Conservation (phyloP, 2,329 filamentous ascomycete genomes). For the Aspergillus sp. region DNA sequence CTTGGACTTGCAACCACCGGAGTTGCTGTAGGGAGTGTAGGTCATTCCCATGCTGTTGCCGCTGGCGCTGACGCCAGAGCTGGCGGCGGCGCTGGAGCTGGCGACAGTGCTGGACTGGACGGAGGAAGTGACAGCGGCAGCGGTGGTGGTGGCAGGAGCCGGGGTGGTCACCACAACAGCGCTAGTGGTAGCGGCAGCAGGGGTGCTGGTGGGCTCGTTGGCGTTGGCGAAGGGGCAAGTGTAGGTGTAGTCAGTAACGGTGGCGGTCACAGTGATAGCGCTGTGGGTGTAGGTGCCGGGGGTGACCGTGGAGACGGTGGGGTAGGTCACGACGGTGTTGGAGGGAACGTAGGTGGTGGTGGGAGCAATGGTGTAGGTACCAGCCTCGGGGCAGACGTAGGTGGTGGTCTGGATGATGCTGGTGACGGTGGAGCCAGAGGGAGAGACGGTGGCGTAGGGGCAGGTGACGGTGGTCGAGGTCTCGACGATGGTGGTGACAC, state of each 20-base stretch:
- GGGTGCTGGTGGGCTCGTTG: conserved; percentile 31
- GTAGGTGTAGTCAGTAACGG: conserved; percentile 67
- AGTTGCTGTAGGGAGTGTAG: conserved; percentile 71
- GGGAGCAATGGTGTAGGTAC: conserved; percentile 74
- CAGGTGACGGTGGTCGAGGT: conserved; percentile 68
- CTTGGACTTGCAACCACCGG: conserved; percentile 64
- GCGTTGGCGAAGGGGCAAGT: conserved; percentile 67
- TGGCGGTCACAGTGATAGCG: conserved; percentile 67
- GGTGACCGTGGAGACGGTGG: conserved; percentile 63
- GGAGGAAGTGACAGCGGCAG: conserved; percentile 22
- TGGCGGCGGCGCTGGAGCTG: conserved; percentile 22
- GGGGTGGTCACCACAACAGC: conserved; percentile 26
- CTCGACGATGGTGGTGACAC: conserved; percentile 70
- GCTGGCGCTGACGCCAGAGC: conserved; percentile 33
- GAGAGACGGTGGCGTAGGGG: conserved; percentile 67
- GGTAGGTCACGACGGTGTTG: conserved; percentile 61
- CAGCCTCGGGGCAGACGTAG: conserved; percentile 71
- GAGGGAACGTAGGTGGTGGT: conserved; percentile 61
- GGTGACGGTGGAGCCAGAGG: conserved; percentile 60
- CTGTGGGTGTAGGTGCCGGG: conserved; percentile 74
- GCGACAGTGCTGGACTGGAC: conserved; percentile 14
- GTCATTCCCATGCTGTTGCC: conserved; percentile 69
- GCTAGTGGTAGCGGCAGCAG: conserved; percentile 30
- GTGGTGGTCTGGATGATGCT: conserved; percentile 69
- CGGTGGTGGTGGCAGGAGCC: conserved; percentile 25